Evolutionary conservation across 2,329 filamentous ascomycete genomes (phyloP).

Genomic region (Cordyceps pruinosa): DNA sequence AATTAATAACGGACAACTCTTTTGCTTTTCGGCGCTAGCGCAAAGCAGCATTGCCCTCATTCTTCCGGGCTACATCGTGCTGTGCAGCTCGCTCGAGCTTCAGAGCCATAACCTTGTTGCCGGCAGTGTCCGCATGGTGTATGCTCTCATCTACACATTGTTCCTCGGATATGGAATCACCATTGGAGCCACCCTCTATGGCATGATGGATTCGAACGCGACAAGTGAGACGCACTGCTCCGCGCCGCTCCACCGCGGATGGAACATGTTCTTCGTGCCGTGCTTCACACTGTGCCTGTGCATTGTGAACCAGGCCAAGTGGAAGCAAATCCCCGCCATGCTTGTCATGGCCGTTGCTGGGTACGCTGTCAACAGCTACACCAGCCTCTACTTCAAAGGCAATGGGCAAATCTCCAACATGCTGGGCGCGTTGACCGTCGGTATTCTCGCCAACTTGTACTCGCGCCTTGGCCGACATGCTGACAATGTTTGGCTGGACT

Average conservation of each 20-base stretch:
- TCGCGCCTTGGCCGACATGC: conserved; percentile 56
- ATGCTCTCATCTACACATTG: conserved; percentile 67
- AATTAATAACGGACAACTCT: conserved; percentile 49
- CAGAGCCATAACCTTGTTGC: conserved; percentile 65
- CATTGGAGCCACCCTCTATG: conserved; percentile 60
- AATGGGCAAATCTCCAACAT: conserved; percentile 73
- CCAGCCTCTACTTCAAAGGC: conserved; percentile 55
- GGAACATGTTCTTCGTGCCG: conserved; percentile 66
- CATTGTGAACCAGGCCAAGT: conserved; percentile 76
- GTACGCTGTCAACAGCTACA: conserved; percentile 70
- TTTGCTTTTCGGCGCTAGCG: conserved; percentile 66
- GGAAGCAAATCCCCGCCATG: conserved; percentile 72
- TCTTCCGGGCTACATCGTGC: conserved; percentile 51
- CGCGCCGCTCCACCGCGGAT: conserved; percentile 35
- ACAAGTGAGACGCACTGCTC: conserved; percentile 37
- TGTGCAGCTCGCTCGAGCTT: conserved; percentile 52
- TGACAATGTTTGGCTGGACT: conserved; percentile 47
- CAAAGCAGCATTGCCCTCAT: conserved; percentile 73
- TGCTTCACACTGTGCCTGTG: conserved; percentile 68
- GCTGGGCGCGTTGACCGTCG: conserved; percentile 68
- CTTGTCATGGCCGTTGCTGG: conserved; percentile 64
- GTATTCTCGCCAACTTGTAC: conserved; percentile 73
- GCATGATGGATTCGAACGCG: conserved; percentile 52
- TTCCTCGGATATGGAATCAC: conserved; percentile 71
- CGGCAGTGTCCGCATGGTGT: conserved; percentile 68